Evolutionary conservation across 2,329 filamentous ascomycete species (phyloP).

Genomic region (Aspergillus carbonarius): DNA sequence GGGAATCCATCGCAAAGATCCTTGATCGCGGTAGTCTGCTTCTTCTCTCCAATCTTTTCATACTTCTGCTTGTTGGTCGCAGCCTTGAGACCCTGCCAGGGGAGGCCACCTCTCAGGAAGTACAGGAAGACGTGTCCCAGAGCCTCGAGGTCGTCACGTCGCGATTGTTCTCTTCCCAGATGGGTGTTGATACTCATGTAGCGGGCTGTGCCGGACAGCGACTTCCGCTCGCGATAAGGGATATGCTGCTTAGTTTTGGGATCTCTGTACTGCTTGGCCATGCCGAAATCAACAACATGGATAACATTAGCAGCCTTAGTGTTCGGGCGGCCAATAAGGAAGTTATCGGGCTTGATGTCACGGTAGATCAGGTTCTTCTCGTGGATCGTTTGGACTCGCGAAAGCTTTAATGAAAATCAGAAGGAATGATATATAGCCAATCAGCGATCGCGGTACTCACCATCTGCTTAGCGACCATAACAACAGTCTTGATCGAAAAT

Average conservation of each 20-base stretch:
- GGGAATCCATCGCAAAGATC: slow-evolving; percentile 96
- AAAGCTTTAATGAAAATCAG: slow-evolving; percentile 60
- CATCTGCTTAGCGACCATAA: slow-evolving; percentile 99
- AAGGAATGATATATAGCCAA: background rate
- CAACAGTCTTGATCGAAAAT: slow-evolving; percentile 95
- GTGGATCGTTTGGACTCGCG: slow-evolving; percentile 89
- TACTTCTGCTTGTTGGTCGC: slow-evolving; percentile 93
- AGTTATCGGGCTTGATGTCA: slow-evolving; percentile 99
- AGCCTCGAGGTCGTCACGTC: slow-evolving; percentile 92
- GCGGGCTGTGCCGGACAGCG: slow-evolving; percentile 89
- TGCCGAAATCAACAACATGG: slow-evolving; percentile 97
- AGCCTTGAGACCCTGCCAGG: slow-evolving; percentile 68
- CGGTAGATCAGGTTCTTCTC: slow-evolving; percentile 99
- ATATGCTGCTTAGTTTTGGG: slow-evolving; percentile 99
- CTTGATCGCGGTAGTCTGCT: slow-evolving; percentile 95
- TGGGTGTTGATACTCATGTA: slow-evolving; percentile 99
- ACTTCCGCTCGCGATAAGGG: slow-evolving; percentile 94
- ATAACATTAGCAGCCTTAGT: slow-evolving; percentile 97
- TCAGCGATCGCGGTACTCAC: slow-evolving; percentile 46
- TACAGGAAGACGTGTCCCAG: slow-evolving; percentile 70
- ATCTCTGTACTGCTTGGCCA: slow-evolving; percentile 99
- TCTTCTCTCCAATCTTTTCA: slow-evolving; percentile 99
- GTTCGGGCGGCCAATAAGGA: slow-evolving; percentile 87
- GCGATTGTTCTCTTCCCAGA: slow-evolving; percentile 90
- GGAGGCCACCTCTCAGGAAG: slow-evolving; percentile 64